Evolutionary conservation across 2,329 filamentous ascomycete species (phyloP).

Genomic region (Aspergillus pseudotamarii): DNA sequence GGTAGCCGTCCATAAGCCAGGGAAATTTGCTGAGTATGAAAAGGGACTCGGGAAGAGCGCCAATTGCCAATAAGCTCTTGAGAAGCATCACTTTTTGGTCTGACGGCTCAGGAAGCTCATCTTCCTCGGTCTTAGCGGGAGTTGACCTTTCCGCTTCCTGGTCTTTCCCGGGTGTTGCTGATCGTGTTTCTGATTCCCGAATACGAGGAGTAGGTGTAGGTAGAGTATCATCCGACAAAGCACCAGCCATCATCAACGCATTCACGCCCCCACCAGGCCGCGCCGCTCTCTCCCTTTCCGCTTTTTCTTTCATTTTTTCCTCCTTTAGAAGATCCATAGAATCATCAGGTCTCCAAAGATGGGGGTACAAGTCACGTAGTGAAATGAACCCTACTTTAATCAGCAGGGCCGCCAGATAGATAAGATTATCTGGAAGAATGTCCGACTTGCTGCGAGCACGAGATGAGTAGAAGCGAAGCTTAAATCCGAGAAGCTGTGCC

Average conservation of each 20-base stretch:
- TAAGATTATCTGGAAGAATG: constrained; percentile 83
- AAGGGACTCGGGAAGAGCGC: constrained; percentile 87
- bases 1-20: constrained; percentile 85
- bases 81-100: constrained; percentile 89
- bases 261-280: constrained; percentile 75
- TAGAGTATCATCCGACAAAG: constrained; percentile 78
- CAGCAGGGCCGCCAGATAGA: constrained; percentile 86
- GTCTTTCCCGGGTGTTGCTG: constrained; percentile 59
- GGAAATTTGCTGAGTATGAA: constrained; percentile 91
- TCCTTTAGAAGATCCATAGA: constrained; percentile 75
- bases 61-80: constrained; percentile 83
- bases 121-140: constrained; percentile 43
- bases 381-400: constrained; percentile 98
- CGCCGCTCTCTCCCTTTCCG: constrained; percentile 72
- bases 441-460: constrained; percentile 74
- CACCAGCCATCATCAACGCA: constrained; percentile 83
- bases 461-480: constrained; percentile 91
- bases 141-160: constrained; percentile 48
- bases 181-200: constrained; percentile 56
- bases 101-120: constrained; percentile 68
- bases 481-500: constrained; percentile 94
- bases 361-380: constrained; percentile 84
- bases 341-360: constrained; percentile 83
- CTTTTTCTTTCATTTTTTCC: constrained; percentile 72
- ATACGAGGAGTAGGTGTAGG: constrained; percentile 51